Evolutionary conservation across 768 basidiomycete genomes (phyloP), one percentile per base, ranked within the genome.

Genomic region (Mycena galopus): DNA sequence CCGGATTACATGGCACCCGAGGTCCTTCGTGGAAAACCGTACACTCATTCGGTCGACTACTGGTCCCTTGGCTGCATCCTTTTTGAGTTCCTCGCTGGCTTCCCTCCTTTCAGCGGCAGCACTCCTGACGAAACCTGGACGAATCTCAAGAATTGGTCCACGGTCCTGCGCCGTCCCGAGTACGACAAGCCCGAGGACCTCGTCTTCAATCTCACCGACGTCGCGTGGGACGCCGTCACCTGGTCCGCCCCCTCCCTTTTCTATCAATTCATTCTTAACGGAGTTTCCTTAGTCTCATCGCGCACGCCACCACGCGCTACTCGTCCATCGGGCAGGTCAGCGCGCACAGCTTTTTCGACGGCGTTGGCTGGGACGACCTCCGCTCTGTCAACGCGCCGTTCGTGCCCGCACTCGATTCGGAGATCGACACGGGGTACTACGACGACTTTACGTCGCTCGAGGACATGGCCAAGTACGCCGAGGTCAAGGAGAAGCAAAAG

Each of bases 1-100:
- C 97, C 98, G 0, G 98, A 99, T 82, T 99, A 99, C 82, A 99
- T 99, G 98, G 91, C 98, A 1, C 94, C 95, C 0, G 95, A 96
- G 79, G 96, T 98, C 25, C 88, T 98, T 29, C 91, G 97, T 32
- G 97, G 94, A 39, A 96, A 96, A 82, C 94, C 96, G 0, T 99
- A 99, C 82, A 93, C 93, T 0, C 98, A 94, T 81, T 95, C 95
- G 0, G 98, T 99, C 58, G 98, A 99, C 83, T 99, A 94, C 77
- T 99, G 98, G 98, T 97, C 96, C 1, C 88, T 99, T 10, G 98
- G 98, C 8, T 99, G 98, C 81, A 99, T 99, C 77, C 85, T 99
- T 29, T 99, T 98, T 83, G 98, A 99, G 84, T 97, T 97, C 81
- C 86, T 97, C 19, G 94, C 96, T 1, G 97, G 98, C 30, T 99